Base-by-base conservation (phyloP, 257 asterid genomes). In the Przewalskia tangutica region DNA sequence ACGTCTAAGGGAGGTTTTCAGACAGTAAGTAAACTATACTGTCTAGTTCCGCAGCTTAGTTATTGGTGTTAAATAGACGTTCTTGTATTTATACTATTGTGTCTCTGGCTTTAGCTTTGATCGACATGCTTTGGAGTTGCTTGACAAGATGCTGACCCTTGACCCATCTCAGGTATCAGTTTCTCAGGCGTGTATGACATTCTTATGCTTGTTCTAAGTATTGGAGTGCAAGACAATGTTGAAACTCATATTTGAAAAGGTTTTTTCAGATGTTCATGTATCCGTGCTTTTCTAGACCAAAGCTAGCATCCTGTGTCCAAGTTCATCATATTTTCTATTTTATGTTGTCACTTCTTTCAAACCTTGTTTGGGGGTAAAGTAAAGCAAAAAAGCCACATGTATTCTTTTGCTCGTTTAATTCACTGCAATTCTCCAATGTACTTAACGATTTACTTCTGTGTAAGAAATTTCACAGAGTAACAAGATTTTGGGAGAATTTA, bases 111-210 rank as follows among this genome's bases (percentile, higher is more conserved):
- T 48, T 86, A 95, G 98, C 89, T 93, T 95, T 85, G 98, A 95
- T 83, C 97, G 95, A 13, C 93, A 95, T 88, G 98, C 98, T 48
- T 76, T 95, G 90, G 98, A 95, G 88, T 89, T 93, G 82, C 97
- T 95, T 77, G 98, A 95, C 83, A 85, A 83, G 81, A 95, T 93
- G 98, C 85, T 95, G 84, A 85, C 92, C 77, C 98, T 95, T 13
- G 98, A 95, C 87, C 98, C 98, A 18, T 85, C 97, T 77, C 97
- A 93, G 97, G 98, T 95, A 92, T 62, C 46, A 75, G 80, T 75
- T 27, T 27, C 32, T 27, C 32, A 27, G 32, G 32, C 32, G 32
- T 27, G 32, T 27, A 27, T 1, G 32, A 27, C 32, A 27, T 27
- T 27, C 13, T 75, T 75, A 48, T 75, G 62, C 63, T 14, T 75